phyloP scores from a whole-genome alignment of 1,139 yeast genomes.

The Kurtzmaniella natalensis region DNA sequence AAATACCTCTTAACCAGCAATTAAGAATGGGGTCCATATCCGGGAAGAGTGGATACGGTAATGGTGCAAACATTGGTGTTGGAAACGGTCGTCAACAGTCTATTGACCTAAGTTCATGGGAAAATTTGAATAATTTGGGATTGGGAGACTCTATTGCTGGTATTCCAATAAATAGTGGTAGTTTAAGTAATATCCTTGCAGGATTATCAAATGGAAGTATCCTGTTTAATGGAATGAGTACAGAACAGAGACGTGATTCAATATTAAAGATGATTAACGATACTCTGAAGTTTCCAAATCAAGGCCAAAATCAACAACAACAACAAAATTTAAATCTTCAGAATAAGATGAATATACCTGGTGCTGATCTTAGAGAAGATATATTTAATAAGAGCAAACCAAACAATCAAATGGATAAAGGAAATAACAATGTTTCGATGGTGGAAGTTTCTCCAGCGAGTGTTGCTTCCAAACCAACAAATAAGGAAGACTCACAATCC shows the following conservation, averaged over 20 bases:
- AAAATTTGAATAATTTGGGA: slow-evolving; percentile 15
- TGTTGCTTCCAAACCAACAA: slow-evolving; percentile 29
- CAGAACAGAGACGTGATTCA: slow-evolving; percentile 41
- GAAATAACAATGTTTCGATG: not conserved
- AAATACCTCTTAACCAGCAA: slow-evolving; percentile 25
- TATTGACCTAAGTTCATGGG: slow-evolving; percentile 21
- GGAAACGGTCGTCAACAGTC: slow-evolving; percentile 6
- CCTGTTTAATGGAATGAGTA: slow-evolving; percentile 39
- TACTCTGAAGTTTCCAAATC: slow-evolving; percentile 15
- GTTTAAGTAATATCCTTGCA: slow-evolving; percentile 34
- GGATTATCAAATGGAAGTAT: slow-evolving; percentile 37
- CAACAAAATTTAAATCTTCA: slow-evolving; percentile 3
- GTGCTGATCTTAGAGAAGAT: slow-evolving; percentile 35
- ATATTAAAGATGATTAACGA: slow-evolving; percentile 36
- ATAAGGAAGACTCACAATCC: slow-evolving; percentile 38
- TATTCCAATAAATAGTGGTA: slow-evolving; percentile 22
- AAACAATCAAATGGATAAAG: not conserved
- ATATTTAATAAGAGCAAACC: slow-evolving; percentile 28
- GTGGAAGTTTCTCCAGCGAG: slow-evolving; percentile 10
- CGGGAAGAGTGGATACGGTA: slow-evolving; percentile 5
- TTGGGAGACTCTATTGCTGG: slow-evolving; percentile 28
- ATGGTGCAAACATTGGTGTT: slow-evolving; percentile 1
- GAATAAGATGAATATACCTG: slow-evolving; percentile 3
- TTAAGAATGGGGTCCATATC: slow-evolving; percentile 5
- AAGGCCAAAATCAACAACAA: slow-evolving; percentile 3